These are phyloP conservation scores for Sanghuangporus baumii DNA, from an alignment of 1,284 basidiomycete genomes.

Conservation along the genomic window DNA sequence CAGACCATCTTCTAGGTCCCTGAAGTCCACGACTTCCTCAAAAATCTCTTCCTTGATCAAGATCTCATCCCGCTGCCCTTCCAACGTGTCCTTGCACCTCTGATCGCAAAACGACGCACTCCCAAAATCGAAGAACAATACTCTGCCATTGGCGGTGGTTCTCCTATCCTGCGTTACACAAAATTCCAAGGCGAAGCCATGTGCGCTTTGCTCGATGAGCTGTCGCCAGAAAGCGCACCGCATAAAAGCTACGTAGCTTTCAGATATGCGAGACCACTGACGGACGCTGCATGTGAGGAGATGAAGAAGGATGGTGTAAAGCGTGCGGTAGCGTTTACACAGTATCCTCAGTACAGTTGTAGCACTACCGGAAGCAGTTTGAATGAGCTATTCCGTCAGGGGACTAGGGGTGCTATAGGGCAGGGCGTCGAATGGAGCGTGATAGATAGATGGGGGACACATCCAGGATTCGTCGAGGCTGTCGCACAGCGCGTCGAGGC, in stretches of 20 bases:
- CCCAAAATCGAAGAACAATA: constrained; percentile 96
- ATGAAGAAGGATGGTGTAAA: constrained; percentile 91
- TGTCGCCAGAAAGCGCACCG: constrained; percentile 88
- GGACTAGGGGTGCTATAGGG: constrained; percentile 48
- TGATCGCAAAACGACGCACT: constrained; percentile 88
- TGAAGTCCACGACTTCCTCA: constrained; percentile 88
- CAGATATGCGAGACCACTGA: constrained; percentile 88
- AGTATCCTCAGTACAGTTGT: constrained; percentile 99
- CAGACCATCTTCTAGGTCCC: constrained; percentile 47
- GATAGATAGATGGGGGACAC: constrained; percentile 96
- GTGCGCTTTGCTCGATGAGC: constrained; percentile 88
- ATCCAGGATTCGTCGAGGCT: constrained; percentile 90
- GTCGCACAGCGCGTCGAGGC: constrained; percentile 86
- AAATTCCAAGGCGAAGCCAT: constrained; percentile 86
- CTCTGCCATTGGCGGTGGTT: constrained; percentile 91
- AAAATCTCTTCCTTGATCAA: constrained; percentile 88
- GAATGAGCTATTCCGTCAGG: constrained; percentile 83
- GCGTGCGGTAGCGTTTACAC: constrained; percentile 93
- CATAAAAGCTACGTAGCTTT: constrained; percentile 97
- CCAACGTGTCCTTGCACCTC: constrained; percentile 82
- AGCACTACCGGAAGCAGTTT: constrained; percentile 96
- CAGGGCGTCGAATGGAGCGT: constrained; percentile 90
- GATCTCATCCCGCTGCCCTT: constrained; percentile 97
- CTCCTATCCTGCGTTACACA: constrained; percentile 95
- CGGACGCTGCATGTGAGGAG: constrained; percentile 76